Conservation (phyloP, 139 green algal species). For the Chlamydomonas sp. region DNA sequence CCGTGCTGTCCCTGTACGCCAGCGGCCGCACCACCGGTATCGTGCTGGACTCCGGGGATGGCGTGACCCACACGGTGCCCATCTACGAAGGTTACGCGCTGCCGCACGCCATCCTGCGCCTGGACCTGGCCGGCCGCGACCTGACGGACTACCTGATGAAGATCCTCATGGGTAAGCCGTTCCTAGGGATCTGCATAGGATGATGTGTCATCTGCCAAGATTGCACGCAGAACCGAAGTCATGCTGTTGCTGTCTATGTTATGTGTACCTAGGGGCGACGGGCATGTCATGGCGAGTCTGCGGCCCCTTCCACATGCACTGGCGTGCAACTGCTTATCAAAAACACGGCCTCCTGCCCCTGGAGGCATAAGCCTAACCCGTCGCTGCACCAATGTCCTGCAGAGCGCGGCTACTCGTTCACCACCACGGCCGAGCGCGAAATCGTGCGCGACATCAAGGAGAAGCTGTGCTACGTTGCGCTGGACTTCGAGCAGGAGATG, state of each 20-base stretch:
- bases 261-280: no score
- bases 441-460: conserved; percentile 99
- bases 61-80: conserved; percentile 97
- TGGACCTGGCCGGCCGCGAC: conserved; percentile 97
- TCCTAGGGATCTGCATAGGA: not conserved
- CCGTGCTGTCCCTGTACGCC: conserved; percentile 98
- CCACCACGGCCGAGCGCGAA: conserved; percentile 96
- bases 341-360: not conserved
- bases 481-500: conserved; percentile 98
- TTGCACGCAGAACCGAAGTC: no score
- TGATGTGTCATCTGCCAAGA: no score
- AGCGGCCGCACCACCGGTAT: conserved; percentile 98
- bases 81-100: conserved; percentile 99
- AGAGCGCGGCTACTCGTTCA: conserved; percentile 98
- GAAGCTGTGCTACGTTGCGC: conserved; percentile 98
- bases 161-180: conserved; percentile 77
- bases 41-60: conserved; percentile 97
- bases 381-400: conserved; percentile 48
- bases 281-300: not conserved
- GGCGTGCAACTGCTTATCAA: not conserved
- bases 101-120: conserved; percentile 95
- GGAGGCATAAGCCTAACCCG: not conserved
- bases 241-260: no score
- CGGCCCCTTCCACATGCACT: not conserved
- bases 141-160: conserved; percentile 98